These are phyloP conservation scores for Hyphopichia buzzinii DNA, from an alignment of 1,139 yeast species.

Conservation along the genomic window DNA sequence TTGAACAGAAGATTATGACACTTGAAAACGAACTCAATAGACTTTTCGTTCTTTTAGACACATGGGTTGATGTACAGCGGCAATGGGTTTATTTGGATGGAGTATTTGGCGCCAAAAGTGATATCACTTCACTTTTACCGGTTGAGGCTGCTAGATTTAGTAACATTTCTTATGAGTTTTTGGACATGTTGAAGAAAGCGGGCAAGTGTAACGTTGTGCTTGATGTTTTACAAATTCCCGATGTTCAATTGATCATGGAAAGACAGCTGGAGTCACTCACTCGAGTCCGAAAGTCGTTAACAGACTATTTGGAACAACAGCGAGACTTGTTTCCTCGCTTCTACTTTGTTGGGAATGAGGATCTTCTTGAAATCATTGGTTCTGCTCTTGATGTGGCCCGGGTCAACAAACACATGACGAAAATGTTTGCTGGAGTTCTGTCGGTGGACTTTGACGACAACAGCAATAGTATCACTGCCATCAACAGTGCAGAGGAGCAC, in stretches of 20 bases:
- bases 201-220: constrained; percentile 52
- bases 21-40: constrained; percentile 58
- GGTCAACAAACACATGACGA: constrained; percentile 61
- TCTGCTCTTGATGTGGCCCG: constrained; percentile 48
- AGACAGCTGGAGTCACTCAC: constrained; percentile 55
- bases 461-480: constrained; percentile 38
- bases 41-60: constrained; percentile 54
- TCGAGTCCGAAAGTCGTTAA: constrained; percentile 63
- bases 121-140: constrained; percentile 64
- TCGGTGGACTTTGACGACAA: constrained; percentile 40
- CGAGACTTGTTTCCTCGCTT: constrained; percentile 78
- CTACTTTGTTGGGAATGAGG: constrained; percentile 89
- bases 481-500: constrained; percentile 61
- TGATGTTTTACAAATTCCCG: constrained; percentile 57
- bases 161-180: constrained; percentile 61
- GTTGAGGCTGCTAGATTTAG: constrained; percentile 68
- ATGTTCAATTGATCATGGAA: constrained; percentile 46
- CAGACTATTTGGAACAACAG: constrained; percentile 79
- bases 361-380: constrained; percentile 79
- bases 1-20: constrained; percentile 56
- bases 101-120: constrained; percentile 57
- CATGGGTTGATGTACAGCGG: constrained; percentile 84
- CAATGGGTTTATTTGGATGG: constrained; percentile 89
- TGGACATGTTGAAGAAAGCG: constrained; percentile 49
- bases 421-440: constrained; percentile 70